A percentile compares a stretch with the other conserved stretches of the same genome.
Evolutionary conservation across 306 rosid genomes (phyloP).

Genomic region (Vachellia pachyceras): DNA sequence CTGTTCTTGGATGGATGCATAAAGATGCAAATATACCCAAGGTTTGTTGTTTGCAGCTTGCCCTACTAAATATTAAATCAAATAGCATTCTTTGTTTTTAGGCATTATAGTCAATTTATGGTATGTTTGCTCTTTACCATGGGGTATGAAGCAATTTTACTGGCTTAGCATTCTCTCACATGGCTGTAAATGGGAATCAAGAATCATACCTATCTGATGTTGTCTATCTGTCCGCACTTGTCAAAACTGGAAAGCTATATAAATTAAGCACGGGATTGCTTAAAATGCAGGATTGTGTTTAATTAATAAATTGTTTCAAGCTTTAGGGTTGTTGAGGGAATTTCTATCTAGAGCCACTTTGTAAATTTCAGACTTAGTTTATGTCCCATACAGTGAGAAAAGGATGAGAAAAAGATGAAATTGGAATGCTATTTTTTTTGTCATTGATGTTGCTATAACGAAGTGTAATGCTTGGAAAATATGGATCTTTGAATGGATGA

Average conservation of each 20-base stretch:
- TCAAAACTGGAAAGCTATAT: not conserved
- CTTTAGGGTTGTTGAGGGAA: not conserved
- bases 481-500: conserved; percentile 1
- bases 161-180: not conserved
- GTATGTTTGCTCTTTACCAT: not conserved
- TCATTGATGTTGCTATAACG: not conserved
- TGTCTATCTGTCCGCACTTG: not conserved
- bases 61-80: not conserved
- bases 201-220: conserved; percentile 10
- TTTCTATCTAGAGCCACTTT: not conserved
- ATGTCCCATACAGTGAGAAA: conserved; percentile 5
- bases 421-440: not conserved
- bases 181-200: not conserved
- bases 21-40: conserved; percentile 8
- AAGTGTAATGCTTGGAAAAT: conserved; percentile 17
- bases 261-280: conserved; percentile 5
- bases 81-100: not conserved
- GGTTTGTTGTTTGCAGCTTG: conserved; percentile 15
- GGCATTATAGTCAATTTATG: conserved; percentile 1
- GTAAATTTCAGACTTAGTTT: conserved; percentile 3
- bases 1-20: conserved; percentile 20
- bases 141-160: conserved; percentile 1
- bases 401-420: conserved; percentile 1
- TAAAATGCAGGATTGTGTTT: not conserved
- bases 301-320: not conserved